A percentile compares a stretch with the other conserved stretches of the same genome.
Evolutionary conservation across 1,139 yeast species (phyloP).

Genomic region (Suhomyces wounanorum): DNA sequence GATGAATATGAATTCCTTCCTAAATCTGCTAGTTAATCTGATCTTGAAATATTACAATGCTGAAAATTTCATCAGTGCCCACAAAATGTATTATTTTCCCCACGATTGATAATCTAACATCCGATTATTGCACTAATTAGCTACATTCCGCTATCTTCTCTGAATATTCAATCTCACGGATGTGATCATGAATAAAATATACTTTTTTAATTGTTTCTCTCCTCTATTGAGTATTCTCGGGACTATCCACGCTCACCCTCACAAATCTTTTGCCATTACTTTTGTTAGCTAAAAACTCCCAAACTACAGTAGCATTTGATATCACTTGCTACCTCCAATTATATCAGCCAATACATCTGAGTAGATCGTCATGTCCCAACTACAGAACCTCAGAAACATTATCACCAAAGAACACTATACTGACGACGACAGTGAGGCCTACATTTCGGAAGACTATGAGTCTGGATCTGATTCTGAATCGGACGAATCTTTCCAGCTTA

Average conservation of each 20-base stretch:
- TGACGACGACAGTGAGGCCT: conserved; percentile 16
- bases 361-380: conserved; percentile 12
- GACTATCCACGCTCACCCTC: neutral
- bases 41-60: too few species aligned
- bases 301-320: neutral
- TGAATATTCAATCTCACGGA: too few species aligned
- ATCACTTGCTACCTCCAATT: neutral
- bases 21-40: too few species aligned
- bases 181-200: too few species aligned
- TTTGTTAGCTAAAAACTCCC: neutral
- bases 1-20: too few species aligned
- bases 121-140: too few species aligned
- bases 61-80: too few species aligned
- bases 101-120: too few species aligned
- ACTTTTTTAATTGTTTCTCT: too few species aligned
- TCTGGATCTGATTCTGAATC: conserved; percentile 11
- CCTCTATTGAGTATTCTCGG: neutral
- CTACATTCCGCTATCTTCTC: too few species aligned
- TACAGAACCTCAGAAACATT: conserved; percentile 11
- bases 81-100: too few species aligned
- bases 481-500: conserved; percentile 14
- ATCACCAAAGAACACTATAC: conserved; percentile 16
- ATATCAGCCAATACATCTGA: neutral
- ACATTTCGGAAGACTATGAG: conserved; percentile 17
- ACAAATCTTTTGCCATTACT: neutral